phyloP scores from a whole-genome alignment of 495 filamentous ascomycete species.

The Jackrogersella multiformis region DNA sequence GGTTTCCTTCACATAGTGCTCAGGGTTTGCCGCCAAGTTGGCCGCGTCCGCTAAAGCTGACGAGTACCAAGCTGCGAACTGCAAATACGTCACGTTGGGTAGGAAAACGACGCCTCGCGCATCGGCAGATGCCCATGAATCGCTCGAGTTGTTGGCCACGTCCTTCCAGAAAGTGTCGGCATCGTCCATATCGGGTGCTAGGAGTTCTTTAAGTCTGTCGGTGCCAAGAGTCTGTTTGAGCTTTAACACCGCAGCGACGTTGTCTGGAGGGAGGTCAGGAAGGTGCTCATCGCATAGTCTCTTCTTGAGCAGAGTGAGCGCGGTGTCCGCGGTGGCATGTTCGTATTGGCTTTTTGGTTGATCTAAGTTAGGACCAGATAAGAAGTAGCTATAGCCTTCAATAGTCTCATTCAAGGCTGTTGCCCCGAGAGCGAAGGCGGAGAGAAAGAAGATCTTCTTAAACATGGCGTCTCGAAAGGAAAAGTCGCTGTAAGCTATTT shows the following conservation, averaged over 20 bases:
- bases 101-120: slow-evolving; percentile 25
- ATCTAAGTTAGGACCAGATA: slow-evolving; percentile 25
- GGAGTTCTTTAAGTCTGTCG: slow-evolving; percentile 23
- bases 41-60: slow-evolving; percentile 38
- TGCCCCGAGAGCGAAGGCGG: slow-evolving; percentile 17
- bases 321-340: slow-evolving; percentile 17
- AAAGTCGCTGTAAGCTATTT: background rate
- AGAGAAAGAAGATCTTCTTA: slow-evolving; percentile 20
- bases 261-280: slow-evolving; percentile 21
- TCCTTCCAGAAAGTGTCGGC: slow-evolving; percentile 39
- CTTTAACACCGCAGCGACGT: slow-evolving; percentile 20
- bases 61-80: slow-evolving; percentile 39
- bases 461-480: slow-evolving; percentile 11
- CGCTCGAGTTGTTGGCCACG: slow-evolving; percentile 26
- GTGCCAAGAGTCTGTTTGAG: slow-evolving; percentile 28
- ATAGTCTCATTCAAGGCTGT: slow-evolving; percentile 36
- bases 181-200: slow-evolving; percentile 35
- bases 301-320: slow-evolving; percentile 15
- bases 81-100: slow-evolving; percentile 21
- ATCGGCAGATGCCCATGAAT: slow-evolving; percentile 36
- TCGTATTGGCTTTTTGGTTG: slow-evolving; percentile 27
- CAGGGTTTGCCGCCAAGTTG: slow-evolving; percentile 43
- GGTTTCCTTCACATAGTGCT: slow-evolving; percentile 45
- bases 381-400: slow-evolving; percentile 27
- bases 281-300: slow-evolving; percentile 11